Percentiles rank a stretch among this genome's conserved stretches.
phyloP scores from a whole-genome alignment of 73 alveolate genomes.

The Urostyla sp. region DNA sequence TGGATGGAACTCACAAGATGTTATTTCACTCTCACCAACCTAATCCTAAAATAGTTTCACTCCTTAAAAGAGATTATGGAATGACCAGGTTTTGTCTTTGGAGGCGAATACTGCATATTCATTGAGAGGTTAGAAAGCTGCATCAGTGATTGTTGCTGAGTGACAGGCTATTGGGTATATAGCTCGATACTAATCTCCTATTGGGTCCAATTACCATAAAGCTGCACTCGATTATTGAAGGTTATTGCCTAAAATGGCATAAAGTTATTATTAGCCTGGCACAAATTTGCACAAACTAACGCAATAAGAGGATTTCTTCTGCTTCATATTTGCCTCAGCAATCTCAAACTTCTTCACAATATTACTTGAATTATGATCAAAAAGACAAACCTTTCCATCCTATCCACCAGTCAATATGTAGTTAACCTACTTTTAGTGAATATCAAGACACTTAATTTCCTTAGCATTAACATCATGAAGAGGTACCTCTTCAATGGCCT shows the following conservation, averaged over 20 bases:
- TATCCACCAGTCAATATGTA: constrained; percentile 49
- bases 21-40: constrained; percentile 7
- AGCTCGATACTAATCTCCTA: neutral
- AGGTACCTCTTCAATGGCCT: constrained; percentile 22
- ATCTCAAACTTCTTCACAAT: constrained; percentile 23
- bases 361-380: constrained; percentile 18
- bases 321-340: constrained; percentile 18
- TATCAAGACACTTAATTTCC: constrained; percentile 68
- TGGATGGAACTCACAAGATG: constrained; percentile 56
- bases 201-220: neutral
- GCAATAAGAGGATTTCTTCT: neutral
- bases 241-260: constrained; percentile 14
- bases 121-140: constrained; percentile 41
- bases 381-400: constrained; percentile 36
- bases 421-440: constrained; percentile 41
- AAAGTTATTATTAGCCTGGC: constrained; percentile 10
- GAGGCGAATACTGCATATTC: constrained; percentile 41
- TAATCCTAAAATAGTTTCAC: constrained; percentile 10
- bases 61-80: constrained; percentile 48
- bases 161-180: neutral
- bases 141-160: constrained; percentile 22
- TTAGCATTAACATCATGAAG: constrained; percentile 69
- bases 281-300: constrained; percentile 4
- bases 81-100: constrained; percentile 47
- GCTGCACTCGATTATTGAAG: constrained; percentile 6